Evolutionary conservation across 2,329 filamentous ascomycete species (phyloP).

Genomic region (Calonectria henricotiae): DNA sequence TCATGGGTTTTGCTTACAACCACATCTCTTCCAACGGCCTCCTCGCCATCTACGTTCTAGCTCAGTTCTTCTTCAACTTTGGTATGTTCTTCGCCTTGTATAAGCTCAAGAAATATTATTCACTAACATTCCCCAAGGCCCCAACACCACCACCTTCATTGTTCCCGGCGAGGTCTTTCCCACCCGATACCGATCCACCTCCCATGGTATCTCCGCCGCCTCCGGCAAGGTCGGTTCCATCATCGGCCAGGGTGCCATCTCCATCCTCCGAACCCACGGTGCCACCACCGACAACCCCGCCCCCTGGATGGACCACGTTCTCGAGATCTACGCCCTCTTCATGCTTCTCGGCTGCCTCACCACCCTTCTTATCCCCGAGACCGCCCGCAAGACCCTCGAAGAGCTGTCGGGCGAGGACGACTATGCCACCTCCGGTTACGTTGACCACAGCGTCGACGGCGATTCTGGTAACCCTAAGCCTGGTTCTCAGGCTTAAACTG

Average conservation of each 20-base stretch:
- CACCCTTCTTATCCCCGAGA: conserved; percentile 81
- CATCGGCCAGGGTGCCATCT: conserved; percentile 73
- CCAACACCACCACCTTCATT: conserved; percentile 73
- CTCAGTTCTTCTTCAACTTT: conserved; percentile 76
- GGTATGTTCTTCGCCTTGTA: conserved; percentile 49
- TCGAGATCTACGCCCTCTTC: conserved; percentile 83
- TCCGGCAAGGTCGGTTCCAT: conserved; percentile 72
- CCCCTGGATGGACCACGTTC: conserved; percentile 85
- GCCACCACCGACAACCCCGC: conserved; percentile 58
- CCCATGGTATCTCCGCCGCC: conserved; percentile 72
- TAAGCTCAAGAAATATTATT: too few relatives aligned
- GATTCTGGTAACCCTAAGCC: conserved; percentile 40
- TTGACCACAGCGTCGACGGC: conserved; percentile 30
- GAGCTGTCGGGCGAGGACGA: conserved; percentile 66
- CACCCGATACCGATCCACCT: conserved; percentile 72
- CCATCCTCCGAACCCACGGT: conserved; percentile 67
- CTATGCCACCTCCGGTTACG: conserved; percentile 45
- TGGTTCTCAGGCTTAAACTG: conserved; percentile 41
- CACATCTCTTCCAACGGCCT: conserved; percentile 69
- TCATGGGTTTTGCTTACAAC: conserved; percentile 77
- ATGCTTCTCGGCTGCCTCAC: conserved; percentile 82
- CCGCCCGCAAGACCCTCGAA: conserved; percentile 82
- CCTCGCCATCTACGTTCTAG: conserved; percentile 70
- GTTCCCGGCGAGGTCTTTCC: conserved; percentile 73
- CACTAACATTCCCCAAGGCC: conserved; percentile 53